Percentiles rank a stretch among this genome's conserved stretches.
Evolutionary conservation across 768 basidiomycete species (phyloP).

Genomic region (Russula emetica): DNA sequence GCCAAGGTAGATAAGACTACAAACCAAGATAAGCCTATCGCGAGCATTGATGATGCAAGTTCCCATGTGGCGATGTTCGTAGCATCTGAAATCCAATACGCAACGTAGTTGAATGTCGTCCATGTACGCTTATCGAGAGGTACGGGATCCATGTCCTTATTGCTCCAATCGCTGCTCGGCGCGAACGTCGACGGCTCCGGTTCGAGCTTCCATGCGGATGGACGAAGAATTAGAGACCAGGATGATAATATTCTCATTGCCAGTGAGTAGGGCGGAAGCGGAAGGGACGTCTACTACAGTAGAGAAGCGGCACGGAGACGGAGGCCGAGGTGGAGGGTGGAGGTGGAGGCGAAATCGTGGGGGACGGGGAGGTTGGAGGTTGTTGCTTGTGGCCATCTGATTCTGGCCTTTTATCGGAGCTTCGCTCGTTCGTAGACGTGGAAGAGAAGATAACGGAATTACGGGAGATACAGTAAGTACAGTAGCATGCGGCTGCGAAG

Average conservation of each 20-base stretch:
- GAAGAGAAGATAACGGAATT: not conserved
- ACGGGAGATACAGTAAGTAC: too few relatives aligned
- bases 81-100: conserved; percentile 49
- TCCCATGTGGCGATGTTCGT: conserved; percentile 42
- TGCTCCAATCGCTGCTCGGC: conserved; percentile 56
- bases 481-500: not conserved
- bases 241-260: conserved; percentile 3
- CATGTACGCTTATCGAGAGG: conserved; percentile 58
- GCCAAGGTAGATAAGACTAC: conserved; percentile 14
- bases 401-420: not conserved
- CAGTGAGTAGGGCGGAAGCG: too few relatives aligned
- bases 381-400: not conserved
- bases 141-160: conserved; percentile 76
- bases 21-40: conserved; percentile 67
- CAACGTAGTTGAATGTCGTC: conserved; percentile 61
- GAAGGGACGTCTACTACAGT: not conserved
- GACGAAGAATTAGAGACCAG: conserved; percentile 17
- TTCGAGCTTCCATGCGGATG: conserved; percentile 48
- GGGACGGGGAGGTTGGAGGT: too few relatives aligned
- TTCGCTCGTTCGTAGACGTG: not conserved
- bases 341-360: not conserved
- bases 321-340: too few relatives aligned
- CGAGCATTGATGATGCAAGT: conserved; percentile 69
- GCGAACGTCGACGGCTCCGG: conserved; percentile 54
- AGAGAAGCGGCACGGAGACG: not conserved